Conservation (phyloP, 139 green algal species). For the Auxenochlorella pyrenoidosa region DNA sequence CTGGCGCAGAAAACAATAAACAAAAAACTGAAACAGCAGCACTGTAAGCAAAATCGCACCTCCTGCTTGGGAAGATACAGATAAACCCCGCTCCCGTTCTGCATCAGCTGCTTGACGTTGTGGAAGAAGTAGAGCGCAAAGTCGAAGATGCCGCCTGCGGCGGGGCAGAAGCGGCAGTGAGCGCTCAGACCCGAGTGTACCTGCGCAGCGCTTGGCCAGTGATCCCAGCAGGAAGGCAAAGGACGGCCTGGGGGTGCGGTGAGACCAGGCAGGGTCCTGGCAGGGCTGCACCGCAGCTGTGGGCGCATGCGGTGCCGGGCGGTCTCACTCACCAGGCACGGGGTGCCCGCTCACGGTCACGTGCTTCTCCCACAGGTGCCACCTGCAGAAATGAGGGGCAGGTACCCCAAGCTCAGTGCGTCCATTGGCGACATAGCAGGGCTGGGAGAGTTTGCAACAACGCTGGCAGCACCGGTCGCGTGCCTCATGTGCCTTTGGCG, state of each 20-base stretch:
- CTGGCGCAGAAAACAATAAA: too few relatives aligned
- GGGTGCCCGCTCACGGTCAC: conserved; percentile 79
- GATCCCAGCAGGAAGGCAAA: too few relatives aligned
- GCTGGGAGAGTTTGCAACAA: too few relatives aligned
- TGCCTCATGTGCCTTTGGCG: too few relatives aligned
- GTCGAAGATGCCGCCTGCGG: conserved; percentile 77
- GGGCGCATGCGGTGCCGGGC: too few relatives aligned
- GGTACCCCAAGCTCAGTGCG: too few relatives aligned
- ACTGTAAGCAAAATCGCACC: too few relatives aligned
- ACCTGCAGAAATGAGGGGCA: conserved; percentile 46
- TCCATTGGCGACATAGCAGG: neutral
- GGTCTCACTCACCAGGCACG: conserved; percentile 39
- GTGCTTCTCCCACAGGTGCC: conserved; percentile 91
- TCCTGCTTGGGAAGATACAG: conserved; percentile 76
- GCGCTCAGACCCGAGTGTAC: too few relatives aligned
- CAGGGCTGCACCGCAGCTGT: neutral
- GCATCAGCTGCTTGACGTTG: conserved; percentile 62
- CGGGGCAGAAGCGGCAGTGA: too few relatives aligned
- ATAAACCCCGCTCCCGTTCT: conserved; percentile 69
- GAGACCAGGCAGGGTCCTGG: neutral
- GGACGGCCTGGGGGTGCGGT: too few relatives aligned
- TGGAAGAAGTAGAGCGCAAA: conserved; percentile 94
- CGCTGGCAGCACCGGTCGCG: too few relatives aligned
- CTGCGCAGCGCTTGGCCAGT: neutral
- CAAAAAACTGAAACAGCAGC: too few relatives aligned